Evolutionary conservation across 1,284 basidiomycete genomes (phyloP).

Genomic region (Tilletia horrida): DNA sequence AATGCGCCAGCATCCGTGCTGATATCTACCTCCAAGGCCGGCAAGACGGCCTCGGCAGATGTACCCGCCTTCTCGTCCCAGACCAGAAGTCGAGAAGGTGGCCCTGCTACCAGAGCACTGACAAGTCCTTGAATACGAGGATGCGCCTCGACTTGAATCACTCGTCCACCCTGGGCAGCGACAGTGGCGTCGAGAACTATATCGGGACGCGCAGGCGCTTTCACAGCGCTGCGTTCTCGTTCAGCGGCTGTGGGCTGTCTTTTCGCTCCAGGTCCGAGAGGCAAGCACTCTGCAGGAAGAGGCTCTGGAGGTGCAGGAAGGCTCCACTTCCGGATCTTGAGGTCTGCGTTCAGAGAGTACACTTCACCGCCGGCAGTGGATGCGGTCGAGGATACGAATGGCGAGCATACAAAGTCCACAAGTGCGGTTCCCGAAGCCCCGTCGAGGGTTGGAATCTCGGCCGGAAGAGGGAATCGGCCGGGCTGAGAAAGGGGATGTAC

Average conservation of each 20-base stretch:
- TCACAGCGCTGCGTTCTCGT: background rate
- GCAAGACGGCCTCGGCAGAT: background rate
- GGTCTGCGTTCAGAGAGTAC: constrained; percentile 16
- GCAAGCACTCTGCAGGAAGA: constrained; percentile 6
- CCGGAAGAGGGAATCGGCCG: constrained; percentile 17
- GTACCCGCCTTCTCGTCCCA: constrained; percentile 1
- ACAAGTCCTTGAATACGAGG: constrained; percentile 22
- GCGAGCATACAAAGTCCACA: constrained; percentile 18
- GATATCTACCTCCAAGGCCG: constrained; percentile 2
- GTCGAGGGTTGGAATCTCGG: constrained; percentile 7
- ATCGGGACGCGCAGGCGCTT: background rate
- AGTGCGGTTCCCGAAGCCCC: background rate
- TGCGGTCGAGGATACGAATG: background rate
- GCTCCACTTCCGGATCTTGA: constrained; percentile 19
- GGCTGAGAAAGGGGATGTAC: constrained; percentile 17
- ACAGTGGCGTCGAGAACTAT: background rate
- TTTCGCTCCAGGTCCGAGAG: constrained; percentile 2
- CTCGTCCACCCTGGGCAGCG: constrained; percentile 16
- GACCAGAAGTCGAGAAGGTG: constrained; percentile 6
- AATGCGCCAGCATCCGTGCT: constrained; percentile 22
- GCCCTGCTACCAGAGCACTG: constrained; percentile 18
- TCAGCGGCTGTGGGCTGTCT: constrained; percentile 8
- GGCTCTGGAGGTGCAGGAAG: background rate
- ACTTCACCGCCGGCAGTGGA: constrained; percentile 10
- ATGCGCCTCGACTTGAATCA: constrained; percentile 22